These are phyloP conservation scores for Exophiala alcalophila DNA, from an alignment of 2,329 filamentous ascomycete species.

Conservation along the genomic window DNA sequence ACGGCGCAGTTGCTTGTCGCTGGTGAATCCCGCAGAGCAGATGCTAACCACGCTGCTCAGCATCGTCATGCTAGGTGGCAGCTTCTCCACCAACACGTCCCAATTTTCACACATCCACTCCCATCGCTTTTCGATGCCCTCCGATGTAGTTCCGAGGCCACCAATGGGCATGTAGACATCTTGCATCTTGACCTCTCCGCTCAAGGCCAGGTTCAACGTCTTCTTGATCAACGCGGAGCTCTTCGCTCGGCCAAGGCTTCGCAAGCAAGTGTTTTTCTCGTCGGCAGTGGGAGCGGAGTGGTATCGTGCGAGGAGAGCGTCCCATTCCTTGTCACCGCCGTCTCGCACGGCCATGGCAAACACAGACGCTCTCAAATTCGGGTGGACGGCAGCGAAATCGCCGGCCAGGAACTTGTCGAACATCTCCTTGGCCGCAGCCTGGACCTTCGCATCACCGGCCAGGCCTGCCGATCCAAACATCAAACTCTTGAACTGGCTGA, in stretches of 20 bases:
- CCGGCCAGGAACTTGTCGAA: constrained; percentile 79
- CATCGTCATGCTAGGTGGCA: constrained; percentile 84
- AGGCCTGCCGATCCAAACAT: constrained; percentile 82
- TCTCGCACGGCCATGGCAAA: constrained; percentile 81
- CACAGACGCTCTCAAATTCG: constrained; percentile 83
- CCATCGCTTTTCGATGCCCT: constrained; percentile 78
- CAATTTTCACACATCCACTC: constrained; percentile 83
- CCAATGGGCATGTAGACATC: constrained; percentile 88
- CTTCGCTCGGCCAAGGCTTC: constrained; percentile 74
- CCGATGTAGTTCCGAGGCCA: constrained; percentile 71
- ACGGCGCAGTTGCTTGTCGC: constrained; percentile 68
- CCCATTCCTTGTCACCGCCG: constrained; percentile 83
- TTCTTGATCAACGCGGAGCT: constrained; percentile 76
- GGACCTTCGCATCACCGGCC: constrained; percentile 72
- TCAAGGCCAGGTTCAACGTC: constrained; percentile 71
- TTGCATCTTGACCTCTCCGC: constrained; percentile 84
- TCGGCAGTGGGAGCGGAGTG: constrained; percentile 72
- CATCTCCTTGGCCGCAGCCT: constrained; percentile 82
- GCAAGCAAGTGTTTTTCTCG: constrained; percentile 87
- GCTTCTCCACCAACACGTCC: constrained; percentile 74
- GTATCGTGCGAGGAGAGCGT: constrained; percentile 72
- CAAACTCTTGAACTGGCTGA: constrained; percentile 91
- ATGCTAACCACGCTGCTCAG: constrained; percentile 80
- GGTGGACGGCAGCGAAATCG: constrained; percentile 78
- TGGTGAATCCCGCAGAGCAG: constrained; percentile 76